These are phyloP conservation scores for Endocladia muricata DNA, from an alignment of 31 red algal genomes.

Conservation along the genomic window DNA sequence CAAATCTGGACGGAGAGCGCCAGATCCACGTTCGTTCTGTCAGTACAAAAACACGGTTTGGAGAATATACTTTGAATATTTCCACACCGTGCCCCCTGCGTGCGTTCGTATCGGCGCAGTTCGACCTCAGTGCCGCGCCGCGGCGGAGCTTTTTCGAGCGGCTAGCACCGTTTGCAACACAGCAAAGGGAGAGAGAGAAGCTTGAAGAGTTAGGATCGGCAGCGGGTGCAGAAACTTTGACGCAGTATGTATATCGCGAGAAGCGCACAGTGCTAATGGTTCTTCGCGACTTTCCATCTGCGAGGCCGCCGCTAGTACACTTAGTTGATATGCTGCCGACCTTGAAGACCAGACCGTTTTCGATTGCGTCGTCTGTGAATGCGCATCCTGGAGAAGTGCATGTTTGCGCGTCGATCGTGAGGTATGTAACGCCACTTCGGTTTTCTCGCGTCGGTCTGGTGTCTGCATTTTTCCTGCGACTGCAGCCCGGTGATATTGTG, in stretches of 20 bases:
- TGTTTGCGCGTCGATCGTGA: slow-evolving; percentile 70
- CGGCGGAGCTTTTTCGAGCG: slow-evolving; percentile 77
- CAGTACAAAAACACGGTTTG: slow-evolving; percentile 15
- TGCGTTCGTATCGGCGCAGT: slow-evolving; percentile 63
- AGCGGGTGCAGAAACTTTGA: slow-evolving; percentile 52
- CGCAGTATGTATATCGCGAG: slow-evolving; percentile 77
- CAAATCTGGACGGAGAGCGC: slow-evolving; percentile 22
- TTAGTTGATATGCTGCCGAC: slow-evolving; percentile 79
- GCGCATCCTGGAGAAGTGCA: slow-evolving; percentile 51
- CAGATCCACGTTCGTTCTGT: slow-evolving; percentile 9
- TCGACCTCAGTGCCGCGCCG: slow-evolving; percentile 73
- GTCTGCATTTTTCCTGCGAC: slow-evolving; percentile 56
- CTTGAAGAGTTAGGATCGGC: slow-evolving; percentile 59
- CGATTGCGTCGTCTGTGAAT: slow-evolving; percentile 66
- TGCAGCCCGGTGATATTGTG: slow-evolving; percentile 51
- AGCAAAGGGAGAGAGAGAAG: slow-evolving; percentile 49
- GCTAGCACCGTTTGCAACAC: slow-evolving; percentile 70
- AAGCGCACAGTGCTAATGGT: slow-evolving; percentile 76
- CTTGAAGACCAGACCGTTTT: slow-evolving; percentile 77
- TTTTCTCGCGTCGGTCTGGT: slow-evolving; percentile 65
- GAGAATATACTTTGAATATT: slow-evolving; percentile 35
- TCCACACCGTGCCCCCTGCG: slow-evolving; percentile 42
- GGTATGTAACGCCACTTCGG: slow-evolving; percentile 55
- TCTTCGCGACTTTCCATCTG: slow-evolving; percentile 88
- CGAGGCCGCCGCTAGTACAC: slow-evolving; percentile 65